These are phyloP conservation scores for Symbiodinium natans DNA, from an alignment of 73 alveolate genomes.

Conservation along the genomic window DNA sequence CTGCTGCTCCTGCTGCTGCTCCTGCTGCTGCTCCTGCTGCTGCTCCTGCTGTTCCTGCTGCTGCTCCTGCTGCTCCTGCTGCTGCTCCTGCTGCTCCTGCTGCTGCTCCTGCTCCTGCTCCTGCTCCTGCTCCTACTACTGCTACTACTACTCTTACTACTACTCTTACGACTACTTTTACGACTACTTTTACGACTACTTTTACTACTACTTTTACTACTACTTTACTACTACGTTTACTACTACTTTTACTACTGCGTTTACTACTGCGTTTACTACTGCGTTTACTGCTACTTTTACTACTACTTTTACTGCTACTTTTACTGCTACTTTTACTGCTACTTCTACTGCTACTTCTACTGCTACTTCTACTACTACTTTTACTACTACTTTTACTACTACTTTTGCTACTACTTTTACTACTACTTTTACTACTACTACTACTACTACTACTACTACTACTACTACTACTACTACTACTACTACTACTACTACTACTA, in stretches of 20 bases:
- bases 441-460: not conserved
- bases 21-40: not conserved
- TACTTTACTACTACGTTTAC: not conserved
- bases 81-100: slow-evolving; percentile 6
- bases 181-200: too few relatives aligned
- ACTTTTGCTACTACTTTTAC: not conserved
- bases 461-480: not conserved
- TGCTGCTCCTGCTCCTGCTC: not conserved
- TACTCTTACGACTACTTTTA: too few relatives aligned
- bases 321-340: not conserved
- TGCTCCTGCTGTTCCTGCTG: too few relatives aligned
- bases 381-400: not conserved
- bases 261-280: not conserved
- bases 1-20: not conserved
- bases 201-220: too few relatives aligned
- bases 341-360: too few relatives aligned
- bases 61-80: not conserved
- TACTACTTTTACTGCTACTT: not conserved
- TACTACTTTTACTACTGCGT: not conserved
- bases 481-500: not conserved
- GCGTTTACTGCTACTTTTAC: not conserved
- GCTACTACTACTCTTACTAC: too few relatives aligned
- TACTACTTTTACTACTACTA: not conserved
- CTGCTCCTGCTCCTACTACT: not conserved
- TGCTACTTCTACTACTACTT: too few relatives aligned